Base-by-base conservation (phyloP, 2,329 filamentous ascomycete genomes). In the Cryphonectria naterciae region DNA sequence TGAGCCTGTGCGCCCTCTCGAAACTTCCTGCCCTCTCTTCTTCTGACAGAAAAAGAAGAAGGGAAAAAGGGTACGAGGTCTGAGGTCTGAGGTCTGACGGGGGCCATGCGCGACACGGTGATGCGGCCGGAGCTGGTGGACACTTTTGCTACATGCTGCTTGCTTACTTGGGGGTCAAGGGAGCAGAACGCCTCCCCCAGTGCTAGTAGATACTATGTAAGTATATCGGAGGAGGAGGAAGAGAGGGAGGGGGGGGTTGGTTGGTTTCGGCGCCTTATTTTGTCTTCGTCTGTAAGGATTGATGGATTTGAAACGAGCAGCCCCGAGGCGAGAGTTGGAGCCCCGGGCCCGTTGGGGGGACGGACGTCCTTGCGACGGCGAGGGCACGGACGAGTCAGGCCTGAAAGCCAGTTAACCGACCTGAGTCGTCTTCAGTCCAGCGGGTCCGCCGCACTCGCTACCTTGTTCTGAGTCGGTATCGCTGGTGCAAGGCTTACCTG, bases 361-460 rank as follows among this genome's bases (percentile, higher is more conserved):
- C 37, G 37, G n/a, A 62, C 60, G 37, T 41, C 37, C 37, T 19
- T 19, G 25, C 28, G 41, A 43, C 49, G 28, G 46, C 32, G 4
- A 35, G 46, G 49, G 70, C 68, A 70, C 65, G 43, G 68, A 70
- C 68, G 70, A 70, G 70, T 72, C 70, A 72, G 70, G 60, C 37
- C 49, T 58, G 65, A 46, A 60, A 67, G 68, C 70, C 25, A 61
- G 41, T 65, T 65, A 35, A 52, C 43, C 52, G 65, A 58, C 52
- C 65, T 43, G 58, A 61, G 58, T 61, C 35, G 32, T 61, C 32
- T 39, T 22, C 3, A 19, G 22, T 39, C 68, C 43, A 32, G 66
- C 43, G 37, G 52, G 54, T 67, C 37, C 54, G 68, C 37, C 28
- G 68, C 68, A 70, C 54, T 69, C 68, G 70, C 64, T 65, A 70